Base-by-base conservation (phyloP, 495 filamentous ascomycete species). In the Neurospora discreta region DNA sequence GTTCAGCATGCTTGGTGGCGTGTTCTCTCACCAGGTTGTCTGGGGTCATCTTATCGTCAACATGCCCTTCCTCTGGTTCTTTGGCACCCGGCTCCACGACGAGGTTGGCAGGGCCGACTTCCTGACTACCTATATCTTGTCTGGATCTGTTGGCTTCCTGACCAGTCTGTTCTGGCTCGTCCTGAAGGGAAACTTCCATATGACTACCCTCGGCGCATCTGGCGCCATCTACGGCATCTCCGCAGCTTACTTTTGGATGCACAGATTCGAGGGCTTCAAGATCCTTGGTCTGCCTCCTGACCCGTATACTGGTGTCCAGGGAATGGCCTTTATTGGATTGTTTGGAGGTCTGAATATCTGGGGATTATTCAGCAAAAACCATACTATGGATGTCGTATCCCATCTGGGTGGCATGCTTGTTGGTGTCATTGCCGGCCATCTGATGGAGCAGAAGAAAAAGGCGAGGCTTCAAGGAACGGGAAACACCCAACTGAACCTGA, bases 41-140 rank as follows among this genome's bases (percentile, higher is more conserved):
- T 68, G 76, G 10, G 71, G 72, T 30, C 95, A 99, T 81, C 78
- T 95, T 3, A 74, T 79, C 5, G 73, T 82, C n/a, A 98, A 98
- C 76, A 92, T 95, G 88, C 72, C 84, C 23, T 77, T 86, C 36
- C 76, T 87, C 1, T 86, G 82, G 81, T 79, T 88, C 73, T 72
- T 86, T 33, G 86, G 85, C 42, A 81, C 80, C 13, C 80, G 80
- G 0, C 74, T 95, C 16, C 92, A 97, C 82, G 94, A 97, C 75
- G 90, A 97, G 70, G 86, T 98, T 70, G 95, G 94, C 46, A 87
- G 95, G 23, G 93, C 90, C 44, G 87, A 89, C 72, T 97, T 98
- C 81, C 83, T 99, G 5, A 89, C 90, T 9, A 82, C 97, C 7
- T 96, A 93, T 79, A 75, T 96, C 43, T 81, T 87, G 1, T 83